Percentiles rank a stretch among this genome's conserved stretches.
Conservation (phyloP, 2,329 filamentous ascomycete species). For the Penicillium expansum region DNA sequence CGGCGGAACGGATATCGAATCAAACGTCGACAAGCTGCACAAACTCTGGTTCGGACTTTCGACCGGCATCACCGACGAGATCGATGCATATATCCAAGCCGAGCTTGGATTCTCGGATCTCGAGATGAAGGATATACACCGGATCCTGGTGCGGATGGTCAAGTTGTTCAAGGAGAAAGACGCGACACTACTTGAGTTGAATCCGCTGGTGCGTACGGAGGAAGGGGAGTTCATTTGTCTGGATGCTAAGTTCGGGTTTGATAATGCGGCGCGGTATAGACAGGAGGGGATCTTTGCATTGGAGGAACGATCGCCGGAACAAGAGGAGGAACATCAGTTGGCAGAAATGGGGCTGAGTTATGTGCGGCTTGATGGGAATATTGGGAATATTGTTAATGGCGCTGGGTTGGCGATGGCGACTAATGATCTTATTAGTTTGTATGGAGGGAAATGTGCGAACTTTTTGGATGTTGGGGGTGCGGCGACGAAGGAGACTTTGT, state of each 20-base stretch:
- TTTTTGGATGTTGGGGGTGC: conserved; percentile 35
- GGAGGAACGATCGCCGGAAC: conserved; percentile 36
- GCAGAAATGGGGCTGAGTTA: conserved; percentile 34
- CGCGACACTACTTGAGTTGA: conserved; percentile 48
- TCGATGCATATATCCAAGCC: conserved; percentile 22
- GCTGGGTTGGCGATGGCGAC: conserved; percentile 39
- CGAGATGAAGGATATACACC: conserved; percentile 25
- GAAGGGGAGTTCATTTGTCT: conserved; percentile 35
- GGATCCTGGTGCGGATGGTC: conserved; percentile 33
- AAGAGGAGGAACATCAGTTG: conserved; percentile 34
- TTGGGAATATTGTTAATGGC: conserved; percentile 36
- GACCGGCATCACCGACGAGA: conserved; percentile 26
- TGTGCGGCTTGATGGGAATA: conserved; percentile 33
- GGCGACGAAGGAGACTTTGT: conserved; percentile 29
- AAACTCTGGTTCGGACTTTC: conserved; percentile 27
- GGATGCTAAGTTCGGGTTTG: conserved; percentile 48
- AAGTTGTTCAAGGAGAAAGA: conserved; percentile 47
- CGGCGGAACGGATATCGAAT: conserved; percentile 35
- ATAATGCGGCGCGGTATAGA: conserved; percentile 48
- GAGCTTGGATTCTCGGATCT: conserved; percentile 26
- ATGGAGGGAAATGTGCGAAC: conserved; percentile 33
- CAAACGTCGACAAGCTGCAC: conserved; percentile 26
- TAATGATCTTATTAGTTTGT: conserved; percentile 29
- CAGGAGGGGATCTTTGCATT: conserved; percentile 43
- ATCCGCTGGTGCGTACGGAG: conserved; percentile 33